phyloP scores from a whole-genome alignment of 148 eudicot genomes.

The Gaultheria prostrata region DNA sequence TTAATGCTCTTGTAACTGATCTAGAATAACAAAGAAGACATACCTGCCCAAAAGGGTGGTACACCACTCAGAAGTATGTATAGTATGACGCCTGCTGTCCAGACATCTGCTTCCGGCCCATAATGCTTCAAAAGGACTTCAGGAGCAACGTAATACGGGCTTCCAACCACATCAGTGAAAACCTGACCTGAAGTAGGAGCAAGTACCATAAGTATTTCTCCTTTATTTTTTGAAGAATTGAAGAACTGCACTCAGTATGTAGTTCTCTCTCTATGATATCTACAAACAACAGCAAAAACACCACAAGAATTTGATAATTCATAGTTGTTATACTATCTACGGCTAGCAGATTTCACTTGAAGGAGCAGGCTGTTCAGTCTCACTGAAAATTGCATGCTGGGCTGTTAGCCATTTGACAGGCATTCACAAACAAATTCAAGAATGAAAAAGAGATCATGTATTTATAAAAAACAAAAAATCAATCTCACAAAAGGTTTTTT shows the following conservation, averaged over 20 bases:
- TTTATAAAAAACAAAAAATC: neutral
- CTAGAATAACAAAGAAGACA: neutral
- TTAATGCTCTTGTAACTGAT: neutral
- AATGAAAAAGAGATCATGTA: neutral
- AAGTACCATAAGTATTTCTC: neutral
- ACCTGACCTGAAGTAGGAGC: conserved; percentile 64
- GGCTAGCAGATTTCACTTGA: neutral
- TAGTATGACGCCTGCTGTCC: conserved; percentile 97
- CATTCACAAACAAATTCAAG: conserved; percentile 6
- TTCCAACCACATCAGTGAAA: conserved; percentile 93
- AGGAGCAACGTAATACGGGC: conserved; percentile 98
- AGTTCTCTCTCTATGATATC: neutral
- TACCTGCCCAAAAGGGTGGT: conserved; percentile 99
- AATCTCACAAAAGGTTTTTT: neutral
- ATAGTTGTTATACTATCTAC: neutral
- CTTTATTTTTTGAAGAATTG: neutral
- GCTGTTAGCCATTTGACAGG: neutral
- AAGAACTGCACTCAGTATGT: neutral
- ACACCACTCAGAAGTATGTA: conserved; percentile 95
- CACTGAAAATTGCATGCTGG: neutral
- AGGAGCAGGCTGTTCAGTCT: neutral
- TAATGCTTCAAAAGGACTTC: conserved; percentile 94
- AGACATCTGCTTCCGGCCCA: conserved; percentile 94
- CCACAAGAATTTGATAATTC: neutral
- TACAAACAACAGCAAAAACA: conserved; percentile 2